These are phyloP conservation scores for Tricladium varicosporioides DNA, from an alignment of 2,329 filamentous ascomycete genomes.

Conservation along the genomic window DNA sequence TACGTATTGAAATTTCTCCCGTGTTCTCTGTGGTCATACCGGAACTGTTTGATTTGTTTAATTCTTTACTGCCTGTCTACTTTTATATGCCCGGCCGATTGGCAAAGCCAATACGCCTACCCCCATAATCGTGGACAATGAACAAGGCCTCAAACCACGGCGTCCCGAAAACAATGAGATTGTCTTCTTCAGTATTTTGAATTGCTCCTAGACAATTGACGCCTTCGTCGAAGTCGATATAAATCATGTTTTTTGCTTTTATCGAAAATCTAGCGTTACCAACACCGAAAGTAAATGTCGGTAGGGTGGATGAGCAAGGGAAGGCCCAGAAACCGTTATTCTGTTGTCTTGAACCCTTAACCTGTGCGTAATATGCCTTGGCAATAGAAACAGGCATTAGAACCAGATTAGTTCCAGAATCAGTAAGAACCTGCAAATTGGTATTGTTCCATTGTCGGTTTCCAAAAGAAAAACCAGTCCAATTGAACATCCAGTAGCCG, in stretches of 20 bases:
- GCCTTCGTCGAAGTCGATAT: constrained; percentile 19
- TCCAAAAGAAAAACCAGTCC: constrained; percentile 44
- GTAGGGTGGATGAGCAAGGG: constrained; percentile 31
- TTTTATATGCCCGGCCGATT: not conserved
- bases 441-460: constrained; percentile 46
- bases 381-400: constrained; percentile 33
- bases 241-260: constrained; percentile 35
- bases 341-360: constrained; percentile 29
- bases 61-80: too few relatives aligned
- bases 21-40: too few relatives aligned
- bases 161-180: constrained; percentile 15
- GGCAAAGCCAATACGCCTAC: constrained; percentile 23
- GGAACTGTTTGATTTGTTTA: too few relatives aligned
- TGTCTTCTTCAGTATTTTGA: constrained; percentile 18
- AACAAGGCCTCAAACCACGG: constrained; percentile 23
- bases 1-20: too few relatives aligned
- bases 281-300: constrained; percentile 34
- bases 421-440: constrained; percentile 31
- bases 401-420: constrained; percentile 39
- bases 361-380: constrained; percentile 34
- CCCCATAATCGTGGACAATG: constrained; percentile 25
- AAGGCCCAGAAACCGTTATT: constrained; percentile 33
- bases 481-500: constrained; percentile 54
- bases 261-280: constrained; percentile 30
- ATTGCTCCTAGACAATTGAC: constrained; percentile 24